A percentile compares a stretch with the other conserved stretches of the same genome.
These are phyloP conservation scores for Saccharomycopsis lassenensis DNA, from an alignment of 805 yeast species.

Conservation along the genomic window DNA sequence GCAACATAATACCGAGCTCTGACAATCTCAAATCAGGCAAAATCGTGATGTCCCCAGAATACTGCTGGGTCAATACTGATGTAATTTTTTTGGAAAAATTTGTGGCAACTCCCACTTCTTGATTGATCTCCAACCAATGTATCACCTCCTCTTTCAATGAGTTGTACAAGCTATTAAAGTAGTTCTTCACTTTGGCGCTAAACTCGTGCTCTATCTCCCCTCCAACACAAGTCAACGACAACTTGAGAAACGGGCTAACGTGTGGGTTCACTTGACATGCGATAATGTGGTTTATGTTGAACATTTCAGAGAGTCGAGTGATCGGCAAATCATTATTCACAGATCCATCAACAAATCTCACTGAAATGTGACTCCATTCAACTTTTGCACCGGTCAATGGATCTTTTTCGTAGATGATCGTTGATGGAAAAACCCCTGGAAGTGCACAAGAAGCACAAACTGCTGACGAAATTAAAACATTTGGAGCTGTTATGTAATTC, in stretches of 20 bases:
- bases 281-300: slow-evolving; percentile 92
- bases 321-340: slow-evolving; percentile 92
- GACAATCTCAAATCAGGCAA: slow-evolving; percentile 59
- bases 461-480: slow-evolving; percentile 77
- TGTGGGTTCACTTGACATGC: slow-evolving; percentile 98
- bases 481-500: slow-evolving; percentile 70
- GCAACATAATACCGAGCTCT: slow-evolving; percentile 53
- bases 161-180: slow-evolving; percentile 43
- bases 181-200: slow-evolving; percentile 42
- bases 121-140: slow-evolving; percentile 62
- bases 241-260: slow-evolving; percentile 73
- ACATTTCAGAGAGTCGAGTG: slow-evolving; percentile 86
- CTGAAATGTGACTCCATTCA: slow-evolving; percentile 73
- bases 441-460: slow-evolving; percentile 91
- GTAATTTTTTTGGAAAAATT: slow-evolving; percentile 62
- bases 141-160: slow-evolving; percentile 59
- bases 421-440: slow-evolving; percentile 84
- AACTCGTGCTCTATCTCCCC: slow-evolving; percentile 56
- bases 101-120: slow-evolving; percentile 68
- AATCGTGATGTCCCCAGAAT: slow-evolving; percentile 90
- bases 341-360: slow-evolving; percentile 89
- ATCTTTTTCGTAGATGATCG: slow-evolving; percentile 75
- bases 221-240: slow-evolving; percentile 57
- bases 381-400: slow-evolving; percentile 57
- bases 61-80: slow-evolving; percentile 73